Conservation (phyloP, 176 grass and related monocot genomes). For the Elaeis guineensis region DNA sequence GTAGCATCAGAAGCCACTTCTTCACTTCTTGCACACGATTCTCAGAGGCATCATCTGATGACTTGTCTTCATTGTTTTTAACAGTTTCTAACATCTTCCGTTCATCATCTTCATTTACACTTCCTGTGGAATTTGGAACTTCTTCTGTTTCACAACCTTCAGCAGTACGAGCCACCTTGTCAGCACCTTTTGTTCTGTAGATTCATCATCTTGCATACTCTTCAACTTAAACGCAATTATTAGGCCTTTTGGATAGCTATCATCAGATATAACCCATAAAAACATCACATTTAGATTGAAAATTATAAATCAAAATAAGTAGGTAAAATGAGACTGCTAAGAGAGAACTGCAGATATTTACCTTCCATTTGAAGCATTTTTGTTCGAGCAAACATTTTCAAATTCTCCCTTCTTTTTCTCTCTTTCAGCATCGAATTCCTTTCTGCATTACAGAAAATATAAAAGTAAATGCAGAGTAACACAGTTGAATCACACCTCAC, state of each 20-base stretch:
- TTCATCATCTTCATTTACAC: conserved; percentile 18
- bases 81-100: conserved; percentile 22
- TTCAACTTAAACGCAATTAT: conserved; percentile 83
- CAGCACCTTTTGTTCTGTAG: conserved; percentile 21
- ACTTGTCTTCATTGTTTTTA: conserved; percentile 9
- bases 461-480: neutral
- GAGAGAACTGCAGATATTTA: conserved; percentile 18
- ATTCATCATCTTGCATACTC: conserved; percentile 33
- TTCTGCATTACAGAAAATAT: conserved; percentile 41
- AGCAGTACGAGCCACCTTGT: conserved; percentile 25
- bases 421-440: conserved; percentile 85
- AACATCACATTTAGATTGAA: conserved; percentile 5
- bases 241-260: conserved; percentile 71
- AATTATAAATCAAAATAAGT: conserved; percentile 5
- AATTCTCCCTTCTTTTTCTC: conserved; percentile 34
- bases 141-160: conserved; percentile 16
- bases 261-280: conserved; percentile 15
- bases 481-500: too few species aligned
- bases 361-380: conserved; percentile 37
- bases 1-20: conserved; percentile 10
- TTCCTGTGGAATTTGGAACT: conserved; percentile 14
- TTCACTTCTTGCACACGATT: conserved; percentile 4
- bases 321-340: conserved; percentile 6
- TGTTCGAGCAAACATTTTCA: conserved; percentile 33
- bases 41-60: conserved; percentile 19